These are phyloP conservation scores for Candida methanosorbosa DNA, from an alignment of 805 yeast genomes.

Conservation along the genomic window DNA sequence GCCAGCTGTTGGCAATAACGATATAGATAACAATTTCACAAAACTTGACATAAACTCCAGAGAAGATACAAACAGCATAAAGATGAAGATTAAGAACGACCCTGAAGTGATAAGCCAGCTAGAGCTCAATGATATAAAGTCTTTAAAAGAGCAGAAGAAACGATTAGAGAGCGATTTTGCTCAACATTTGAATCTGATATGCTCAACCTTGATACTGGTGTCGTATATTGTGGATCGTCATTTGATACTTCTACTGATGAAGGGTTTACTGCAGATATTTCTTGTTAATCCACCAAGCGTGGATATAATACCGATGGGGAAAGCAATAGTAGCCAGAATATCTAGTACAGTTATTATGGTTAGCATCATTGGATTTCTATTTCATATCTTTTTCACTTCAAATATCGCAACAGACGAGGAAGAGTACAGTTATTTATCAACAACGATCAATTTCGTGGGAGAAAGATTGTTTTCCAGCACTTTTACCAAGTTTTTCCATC, in stretches of 20 bases:
- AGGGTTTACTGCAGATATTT: conserved; percentile 29
- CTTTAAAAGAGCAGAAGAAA: conserved; percentile 33
- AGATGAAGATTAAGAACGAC: no score
- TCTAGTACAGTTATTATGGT: no score
- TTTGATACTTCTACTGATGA: conserved; percentile 20
- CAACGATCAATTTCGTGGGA: conserved; percentile 38
- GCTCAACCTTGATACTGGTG: conserved; percentile 27
- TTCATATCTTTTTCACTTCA: conserved; percentile 28
- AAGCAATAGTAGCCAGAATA: conserved; percentile 20
- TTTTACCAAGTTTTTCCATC: conserved; percentile 17
- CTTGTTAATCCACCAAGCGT: conserved; percentile 24
- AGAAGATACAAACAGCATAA: no score
- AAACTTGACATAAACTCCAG: no score
- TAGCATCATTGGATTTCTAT: no score
- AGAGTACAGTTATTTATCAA: conserved; percentile 27
- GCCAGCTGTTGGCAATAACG: no score
- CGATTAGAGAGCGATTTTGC: conserved; percentile 29
- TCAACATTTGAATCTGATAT: conserved; percentile 24
- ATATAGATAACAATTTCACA: no score
- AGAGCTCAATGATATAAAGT: conserved; percentile 28
- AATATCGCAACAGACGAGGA: conserved; percentile 10
- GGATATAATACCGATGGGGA: conserved; percentile 13
- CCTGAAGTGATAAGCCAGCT: conserved; percentile 22
- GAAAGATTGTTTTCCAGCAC: conserved; percentile 22
- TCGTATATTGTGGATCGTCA: conserved; percentile 35